phyloP scores from a whole-genome alignment of 1,139 yeast species.

The Arxiozyma bovina region DNA sequence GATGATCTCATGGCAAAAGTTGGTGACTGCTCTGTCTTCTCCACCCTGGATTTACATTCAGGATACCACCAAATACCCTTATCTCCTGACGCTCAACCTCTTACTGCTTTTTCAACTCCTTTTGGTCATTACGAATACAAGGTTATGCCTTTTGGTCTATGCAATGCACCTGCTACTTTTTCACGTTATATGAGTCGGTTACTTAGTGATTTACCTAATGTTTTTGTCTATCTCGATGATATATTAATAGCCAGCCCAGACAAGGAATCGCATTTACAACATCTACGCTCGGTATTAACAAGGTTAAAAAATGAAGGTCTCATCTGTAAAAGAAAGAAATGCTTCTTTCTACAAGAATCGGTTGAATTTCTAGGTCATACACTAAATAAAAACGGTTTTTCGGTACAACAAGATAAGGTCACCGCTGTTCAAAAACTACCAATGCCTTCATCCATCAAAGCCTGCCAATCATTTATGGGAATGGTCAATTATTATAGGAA shows the following conservation, averaged over 20 bases:
- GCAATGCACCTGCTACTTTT: conserved; percentile 12
- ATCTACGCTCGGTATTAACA: too few relatives aligned
- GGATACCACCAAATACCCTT: too few relatives aligned
- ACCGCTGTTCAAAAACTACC: conserved; percentile 8
- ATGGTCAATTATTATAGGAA: conserved; percentile 11
- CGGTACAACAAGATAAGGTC: too few relatives aligned
- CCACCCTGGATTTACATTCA: too few relatives aligned
- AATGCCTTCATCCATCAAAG: conserved; percentile 7
- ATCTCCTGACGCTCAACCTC: too few relatives aligned
- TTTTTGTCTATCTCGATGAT: conserved; percentile 26
- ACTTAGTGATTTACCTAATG: conserved; percentile 12
- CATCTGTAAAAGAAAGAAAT: too few relatives aligned
- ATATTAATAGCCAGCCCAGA: conserved; percentile 14
- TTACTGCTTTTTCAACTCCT: background rate
- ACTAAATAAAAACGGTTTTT: too few relatives aligned
- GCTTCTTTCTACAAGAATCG: too few relatives aligned
- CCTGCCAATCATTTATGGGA: conserved; percentile 12
- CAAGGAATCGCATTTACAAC: background rate
- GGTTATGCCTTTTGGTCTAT: conserved; percentile 11
- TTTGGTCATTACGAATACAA: conserved; percentile 12
- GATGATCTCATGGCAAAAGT: too few relatives aligned
- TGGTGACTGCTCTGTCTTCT: too few relatives aligned
- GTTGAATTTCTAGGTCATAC: too few relatives aligned
- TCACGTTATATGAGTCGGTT: conserved; percentile 12
- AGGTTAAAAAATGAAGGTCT: too few relatives aligned